phyloP scores from a whole-genome alignment of 202 grass and related monocot genomes.

The Schoenoplectus tabernaemontani region DNA sequence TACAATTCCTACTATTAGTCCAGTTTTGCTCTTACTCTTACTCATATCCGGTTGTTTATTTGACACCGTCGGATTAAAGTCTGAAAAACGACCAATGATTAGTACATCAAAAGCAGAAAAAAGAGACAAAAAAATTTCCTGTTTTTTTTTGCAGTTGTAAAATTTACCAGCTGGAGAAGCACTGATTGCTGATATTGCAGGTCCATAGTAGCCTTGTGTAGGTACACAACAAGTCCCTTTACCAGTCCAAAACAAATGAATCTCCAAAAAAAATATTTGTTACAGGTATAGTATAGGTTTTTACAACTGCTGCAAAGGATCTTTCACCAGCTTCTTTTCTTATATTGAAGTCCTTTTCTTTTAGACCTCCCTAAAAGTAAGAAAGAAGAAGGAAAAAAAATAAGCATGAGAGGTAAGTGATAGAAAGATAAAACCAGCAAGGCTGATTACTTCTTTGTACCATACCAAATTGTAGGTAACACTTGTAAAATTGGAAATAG shows the following conservation, averaged over 20 bases:
- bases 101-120: constrained; percentile 14
- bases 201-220: constrained; percentile 61
- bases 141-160: background rate
- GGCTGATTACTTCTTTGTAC: background rate
- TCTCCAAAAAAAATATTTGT: constrained; percentile 77
- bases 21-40: constrained; percentile 39
- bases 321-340: constrained; percentile 47
- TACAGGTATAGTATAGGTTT: constrained; percentile 37
- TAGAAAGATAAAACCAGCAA: background rate
- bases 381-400: background rate
- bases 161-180: constrained; percentile 61
- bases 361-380: constrained; percentile 42
- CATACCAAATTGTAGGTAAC: background rate
- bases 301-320: constrained; percentile 50
- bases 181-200: constrained; percentile 73
- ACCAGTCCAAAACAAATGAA: constrained; percentile 93
- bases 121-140: background rate
- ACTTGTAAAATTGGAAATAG: background rate
- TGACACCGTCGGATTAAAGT: constrained; percentile 55
- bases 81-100: constrained; percentile 42
- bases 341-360: constrained; percentile 68
- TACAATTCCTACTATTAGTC: constrained; percentile 41
- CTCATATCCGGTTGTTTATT: constrained; percentile 22
- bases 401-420: background rate
- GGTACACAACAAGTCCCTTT: constrained; percentile 84